Evolutionary conservation across 2,329 filamentous ascomycete species (phyloP), one percentile per base, ranked within the genome.

Genomic region (Pseudocercospora fuligena): DNA sequence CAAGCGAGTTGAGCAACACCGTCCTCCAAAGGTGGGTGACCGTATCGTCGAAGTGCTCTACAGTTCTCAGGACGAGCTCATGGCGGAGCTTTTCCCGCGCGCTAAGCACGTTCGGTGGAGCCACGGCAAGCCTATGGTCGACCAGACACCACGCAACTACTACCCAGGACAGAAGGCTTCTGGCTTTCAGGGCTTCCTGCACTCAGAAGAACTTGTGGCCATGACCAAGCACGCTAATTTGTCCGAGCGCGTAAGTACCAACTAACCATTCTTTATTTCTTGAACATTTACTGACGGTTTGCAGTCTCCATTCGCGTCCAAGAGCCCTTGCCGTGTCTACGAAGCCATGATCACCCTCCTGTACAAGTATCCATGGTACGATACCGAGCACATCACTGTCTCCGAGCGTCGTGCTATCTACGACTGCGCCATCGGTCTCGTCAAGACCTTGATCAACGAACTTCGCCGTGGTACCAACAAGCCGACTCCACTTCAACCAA

Each of bases 361-460:
- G 19, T 79, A 82, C 76, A 87, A 86, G 82, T 86, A 83, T 66
- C 85, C 85, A 2, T 86, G 84, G 84, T 79, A 79, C 56, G 80
- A 81, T 4, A 74, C 77, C 11, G 71, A 78, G 14, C 71, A 82
- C 66, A 83, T 85, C 72, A 83, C 79, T 0, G 73, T 87, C 23
- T 73, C 77, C 49, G 81, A 85, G 65, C 82, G 83, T 57, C 81
- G 82, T 63, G 68, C 74, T 9, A 71, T 87, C 29, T 85, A 82
- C 74, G 75, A 80, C 14, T 73, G 70, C 54, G 68, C 73, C 12
- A 47, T 72, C n/a, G 19, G 60, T 6, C 68, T 74, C 46, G 60
- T 77, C 53, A 63, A 69, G 25, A 65, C 62, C 6, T 70, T 79
- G 14, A 69, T 75, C 46, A 61, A 57, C n/a, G 60, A 69, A 16